Evolutionary conservation across 1,284 basidiomycete species (phyloP).

Genomic region (Ganoderma boninense): DNA sequence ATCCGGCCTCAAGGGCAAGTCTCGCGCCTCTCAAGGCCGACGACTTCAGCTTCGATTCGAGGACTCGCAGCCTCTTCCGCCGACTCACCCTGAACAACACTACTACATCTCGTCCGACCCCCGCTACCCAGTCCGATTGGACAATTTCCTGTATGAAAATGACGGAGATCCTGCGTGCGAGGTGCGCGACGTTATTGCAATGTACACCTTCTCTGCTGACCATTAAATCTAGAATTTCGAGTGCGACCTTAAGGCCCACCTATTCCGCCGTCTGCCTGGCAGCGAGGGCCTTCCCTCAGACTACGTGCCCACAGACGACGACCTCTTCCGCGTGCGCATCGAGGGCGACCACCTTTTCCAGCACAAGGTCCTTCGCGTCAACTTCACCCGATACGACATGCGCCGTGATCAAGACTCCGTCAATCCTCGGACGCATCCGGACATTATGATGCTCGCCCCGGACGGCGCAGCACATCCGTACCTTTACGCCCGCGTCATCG

Average conservation of each 20-base stretch:
- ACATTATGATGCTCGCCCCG: conserved; percentile 45
- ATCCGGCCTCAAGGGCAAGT: neutral
- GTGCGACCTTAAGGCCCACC: neutral
- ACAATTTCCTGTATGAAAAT: neutral
- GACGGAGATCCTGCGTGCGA: neutral
- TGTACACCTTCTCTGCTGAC: neutral
- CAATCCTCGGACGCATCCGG: conserved; percentile 41
- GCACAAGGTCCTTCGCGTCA: conserved; percentile 41
- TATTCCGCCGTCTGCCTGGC: neutral
- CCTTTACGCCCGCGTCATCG: conserved; percentile 1
- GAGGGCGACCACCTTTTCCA: conserved; percentile 16
- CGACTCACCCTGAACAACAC: neutral
- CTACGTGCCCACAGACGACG: neutral
- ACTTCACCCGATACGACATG: conserved; percentile 55
- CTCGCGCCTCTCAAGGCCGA: neutral
- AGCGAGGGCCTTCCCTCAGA: neutral
- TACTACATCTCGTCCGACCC: neutral
- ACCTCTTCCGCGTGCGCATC: conserved; percentile 27
- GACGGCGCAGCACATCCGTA: conserved; percentile 7
- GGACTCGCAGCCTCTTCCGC: neutral
- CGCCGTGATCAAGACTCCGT: conserved; percentile 46
- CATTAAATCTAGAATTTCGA: neutral
- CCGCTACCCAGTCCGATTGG: neutral
- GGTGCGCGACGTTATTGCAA: neutral
- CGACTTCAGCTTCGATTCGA: neutral